Evolutionary conservation across 2,329 filamentous ascomycete species (phyloP).

Genomic region (Pseudomassariella vexata): DNA sequence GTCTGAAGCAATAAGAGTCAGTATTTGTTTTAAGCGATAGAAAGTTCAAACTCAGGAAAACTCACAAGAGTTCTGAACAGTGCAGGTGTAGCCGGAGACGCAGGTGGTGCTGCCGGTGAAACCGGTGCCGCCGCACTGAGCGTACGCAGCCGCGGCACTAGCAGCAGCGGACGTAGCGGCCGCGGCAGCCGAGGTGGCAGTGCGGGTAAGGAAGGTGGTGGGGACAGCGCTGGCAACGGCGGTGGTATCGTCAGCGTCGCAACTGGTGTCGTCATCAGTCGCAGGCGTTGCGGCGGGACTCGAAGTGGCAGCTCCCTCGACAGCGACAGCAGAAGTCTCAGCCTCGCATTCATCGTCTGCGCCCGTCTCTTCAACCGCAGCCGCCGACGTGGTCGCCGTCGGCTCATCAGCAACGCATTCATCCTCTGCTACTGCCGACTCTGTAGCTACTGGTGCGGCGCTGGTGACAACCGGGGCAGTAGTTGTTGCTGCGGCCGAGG

Average conservation of each 20-base stretch:
- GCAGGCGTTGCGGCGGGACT: slow-evolving; percentile 2
- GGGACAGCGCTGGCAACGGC: slow-evolving; percentile 5
- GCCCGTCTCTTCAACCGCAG: slow-evolving; percentile 16
- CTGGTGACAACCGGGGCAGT: background rate
- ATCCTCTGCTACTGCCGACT: too few relatives aligned
- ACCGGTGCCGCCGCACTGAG: slow-evolving; percentile 35
- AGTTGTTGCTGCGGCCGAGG: slow-evolving; percentile 1
- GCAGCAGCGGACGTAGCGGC: slow-evolving; percentile 1
- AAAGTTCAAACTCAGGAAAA: too few relatives aligned
- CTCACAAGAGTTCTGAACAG: slow-evolving; percentile 33
- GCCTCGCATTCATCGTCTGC: slow-evolving; percentile 9
- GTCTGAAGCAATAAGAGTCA: slow-evolving; percentile 11
- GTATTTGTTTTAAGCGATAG: slow-evolving; percentile 5
- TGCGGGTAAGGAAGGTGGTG: slow-evolving; percentile 8
- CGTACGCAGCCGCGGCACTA: slow-evolving; percentile 30
- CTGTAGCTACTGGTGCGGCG: too few relatives aligned
- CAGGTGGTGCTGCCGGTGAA: slow-evolving; percentile 33
- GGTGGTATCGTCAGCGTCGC: slow-evolving; percentile 1
- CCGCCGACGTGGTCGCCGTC: too few relatives aligned
- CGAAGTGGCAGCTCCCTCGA: slow-evolving; percentile 8
- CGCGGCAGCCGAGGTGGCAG: slow-evolving; percentile 3
- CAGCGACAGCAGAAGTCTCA: slow-evolving; percentile 6
- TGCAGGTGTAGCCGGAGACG: slow-evolving; percentile 33
- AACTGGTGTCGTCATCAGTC: slow-evolving; percentile 1
- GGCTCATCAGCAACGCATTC: slow-evolving; percentile 15